These are phyloP conservation scores for Coemansia pectinata DNA, from an alignment of 192 early-diverging fungal species.

Conservation along the genomic window DNA sequence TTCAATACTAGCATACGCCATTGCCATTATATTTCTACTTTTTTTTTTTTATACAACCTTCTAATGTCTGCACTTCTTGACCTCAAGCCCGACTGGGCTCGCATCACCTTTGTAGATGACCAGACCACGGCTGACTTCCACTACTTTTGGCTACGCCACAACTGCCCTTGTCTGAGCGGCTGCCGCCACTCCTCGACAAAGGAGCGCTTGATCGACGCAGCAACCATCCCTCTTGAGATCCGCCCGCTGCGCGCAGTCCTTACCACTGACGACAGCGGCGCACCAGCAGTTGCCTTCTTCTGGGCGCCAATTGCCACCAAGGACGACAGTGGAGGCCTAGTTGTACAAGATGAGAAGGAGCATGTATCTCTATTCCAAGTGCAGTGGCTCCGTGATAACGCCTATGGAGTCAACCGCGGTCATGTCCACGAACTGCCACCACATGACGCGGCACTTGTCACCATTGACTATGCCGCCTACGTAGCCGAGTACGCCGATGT, in stretches of 20 bases:
- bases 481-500: slow-evolving; percentile 6
- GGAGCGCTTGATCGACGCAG: slow-evolving; percentile 52
- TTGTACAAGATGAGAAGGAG: slow-evolving; percentile 27
- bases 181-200: slow-evolving; percentile 46
- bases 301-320: slow-evolving; percentile 50
- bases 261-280: slow-evolving; percentile 3
- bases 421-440: slow-evolving; percentile 38
- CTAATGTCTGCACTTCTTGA: slow-evolving; percentile 33
- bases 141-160: slow-evolving; percentile 58
- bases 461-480: slow-evolving; percentile 38
- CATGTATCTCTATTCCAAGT: slow-evolving; percentile 35
- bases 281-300: slow-evolving; percentile 28
- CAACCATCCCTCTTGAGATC: slow-evolving; percentile 46
- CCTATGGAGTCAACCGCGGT: slow-evolving; percentile 37
- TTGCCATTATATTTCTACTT: background rate
- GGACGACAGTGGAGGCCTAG: slow-evolving; percentile 34
- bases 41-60: background rate
- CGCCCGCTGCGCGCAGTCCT: slow-evolving; percentile 35
- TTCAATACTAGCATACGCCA: background rate
- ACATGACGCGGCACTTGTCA: slow-evolving; percentile 35
- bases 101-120: slow-evolving; percentile 24
- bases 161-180: slow-evolving; percentile 54
- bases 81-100: slow-evolving; percentile 53
- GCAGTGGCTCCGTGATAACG: slow-evolving; percentile 46
- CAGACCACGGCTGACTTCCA: slow-evolving; percentile 44